Conservation (phyloP, 257 asterid genomes). For the Nicotiana knightiana region DNA sequence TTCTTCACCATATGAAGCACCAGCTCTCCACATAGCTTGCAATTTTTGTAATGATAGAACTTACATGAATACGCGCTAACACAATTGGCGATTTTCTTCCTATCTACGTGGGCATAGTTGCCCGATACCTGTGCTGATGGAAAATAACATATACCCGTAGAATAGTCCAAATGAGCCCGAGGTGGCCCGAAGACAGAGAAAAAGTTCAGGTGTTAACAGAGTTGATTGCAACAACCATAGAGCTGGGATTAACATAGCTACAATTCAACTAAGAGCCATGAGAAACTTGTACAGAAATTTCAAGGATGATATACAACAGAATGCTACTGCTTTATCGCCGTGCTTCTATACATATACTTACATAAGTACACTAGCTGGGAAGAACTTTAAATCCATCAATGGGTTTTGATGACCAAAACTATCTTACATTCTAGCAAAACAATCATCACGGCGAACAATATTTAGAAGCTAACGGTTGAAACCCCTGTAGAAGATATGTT, state of each 20-base stretch:
- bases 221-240: neutral
- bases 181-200: neutral
- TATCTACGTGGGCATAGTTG: neutral
- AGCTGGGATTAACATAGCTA: neutral
- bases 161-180: neutral
- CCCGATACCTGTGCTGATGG: neutral
- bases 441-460: neutral
- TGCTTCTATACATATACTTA: neutral
- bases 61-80: neutral
- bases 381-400: neutral
- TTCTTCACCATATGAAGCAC: neutral
- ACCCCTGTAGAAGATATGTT: too few relatives aligned
- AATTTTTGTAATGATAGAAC: neutral
- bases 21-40: neutral
- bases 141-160: neutral
- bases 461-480: neutral
- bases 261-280: neutral
- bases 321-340: neutral
- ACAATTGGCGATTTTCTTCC: too few relatives aligned
- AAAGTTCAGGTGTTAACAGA: neutral
- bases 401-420: neutral
- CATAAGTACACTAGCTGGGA: neutral
- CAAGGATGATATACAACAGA: neutral
- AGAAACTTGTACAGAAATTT: neutral
- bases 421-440: neutral